Evolutionary conservation across 2,329 filamentous ascomycete species (phyloP), one percentile per base, ranked within the genome.

Genomic region (Aplosporella prunicola): DNA sequence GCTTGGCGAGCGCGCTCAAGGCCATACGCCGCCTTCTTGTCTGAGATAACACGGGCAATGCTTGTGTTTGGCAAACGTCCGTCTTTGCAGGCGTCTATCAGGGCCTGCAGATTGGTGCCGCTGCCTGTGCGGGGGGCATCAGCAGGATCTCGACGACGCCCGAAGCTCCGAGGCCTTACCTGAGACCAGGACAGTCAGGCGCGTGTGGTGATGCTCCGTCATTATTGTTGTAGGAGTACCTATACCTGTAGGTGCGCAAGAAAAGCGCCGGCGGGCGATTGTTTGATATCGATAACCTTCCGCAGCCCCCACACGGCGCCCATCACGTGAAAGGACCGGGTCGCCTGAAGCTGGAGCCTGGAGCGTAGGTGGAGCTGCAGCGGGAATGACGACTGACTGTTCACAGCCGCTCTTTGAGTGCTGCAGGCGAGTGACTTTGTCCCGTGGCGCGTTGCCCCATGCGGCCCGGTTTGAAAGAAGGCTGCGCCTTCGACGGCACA

Each of bases 41-140:
- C 60, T 40, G 76, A 72, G 42, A 83, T 75, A 5, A 83, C 78
- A 42, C 76, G 73, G 16, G 74, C 62, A 50, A 81, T 72, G 46
- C 67, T 63, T 5, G 67, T 63, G 46, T 67, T 61, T 26, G 71
- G 66, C 20, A 76, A 65, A 16, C 66, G 56, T 16, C 47, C 51
- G 37, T 29, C 16, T 33, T 63, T 61, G 58, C 65, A 64, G 42
- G 72, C 72, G 56, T 80, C 74, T 51, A 81, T 79, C 35, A 93
- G 69, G 40, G 82, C 82, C 66, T 89, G 82, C 14, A 88, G 75
- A 56, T 89, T 89, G 25, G 79, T 78, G 49, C 84, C 84, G 47
- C 72, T 78, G 58, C 83, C 38, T 32, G 9, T 9, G 18, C 8
- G 16, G 30, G n/a, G 15, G 9, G 3, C 2, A 18, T 20, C 5